These are phyloP conservation scores for Cyclotella kingstonii DNA, from an alignment of 108 stramenopile genomes.

Conservation along the genomic window DNA sequence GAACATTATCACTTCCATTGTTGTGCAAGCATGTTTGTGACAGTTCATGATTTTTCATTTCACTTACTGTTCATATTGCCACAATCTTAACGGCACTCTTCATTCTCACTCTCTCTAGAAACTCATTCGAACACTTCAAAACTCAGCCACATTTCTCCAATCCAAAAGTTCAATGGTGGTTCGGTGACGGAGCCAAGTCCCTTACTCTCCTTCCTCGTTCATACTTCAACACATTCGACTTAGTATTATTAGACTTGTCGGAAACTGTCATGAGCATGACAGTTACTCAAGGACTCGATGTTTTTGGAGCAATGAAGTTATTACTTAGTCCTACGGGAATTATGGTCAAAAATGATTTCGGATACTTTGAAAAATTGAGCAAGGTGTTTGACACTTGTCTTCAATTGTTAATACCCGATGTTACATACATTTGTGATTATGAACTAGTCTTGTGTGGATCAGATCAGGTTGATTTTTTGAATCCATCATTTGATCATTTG, in stretches of 20 bases:
- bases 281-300: constrained; percentile 54
- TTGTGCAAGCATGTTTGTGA: too few species aligned
- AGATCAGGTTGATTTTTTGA: constrained; percentile 33
- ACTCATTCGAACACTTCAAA: constrained; percentile 52
- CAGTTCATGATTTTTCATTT: too few species aligned
- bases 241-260: constrained; percentile 62
- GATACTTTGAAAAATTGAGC: constrained; percentile 37
- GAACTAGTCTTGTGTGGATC: constrained; percentile 32
- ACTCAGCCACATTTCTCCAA: constrained; percentile 64
- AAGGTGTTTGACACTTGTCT: constrained; percentile 36
- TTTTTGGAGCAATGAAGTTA: constrained; percentile 51
- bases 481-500: constrained; percentile 27
- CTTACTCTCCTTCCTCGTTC: constrained; percentile 47
- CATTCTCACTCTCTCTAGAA: constrained; percentile 3
- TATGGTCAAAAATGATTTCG: constrained; percentile 57
- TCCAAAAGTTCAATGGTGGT: constrained; percentile 70
- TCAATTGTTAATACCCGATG: constrained; percentile 30
- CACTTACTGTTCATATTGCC: too few species aligned
- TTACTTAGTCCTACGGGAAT: constrained; percentile 51
- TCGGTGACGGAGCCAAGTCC: constrained; percentile 61
- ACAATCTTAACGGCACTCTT: too few species aligned
- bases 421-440: constrained; percentile 40
- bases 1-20: too few species aligned
- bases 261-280: constrained; percentile 57
- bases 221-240: constrained; percentile 62